phyloP scores from a whole-genome alignment of 179 eudicot species.

The Beta corolliflora region DNA sequence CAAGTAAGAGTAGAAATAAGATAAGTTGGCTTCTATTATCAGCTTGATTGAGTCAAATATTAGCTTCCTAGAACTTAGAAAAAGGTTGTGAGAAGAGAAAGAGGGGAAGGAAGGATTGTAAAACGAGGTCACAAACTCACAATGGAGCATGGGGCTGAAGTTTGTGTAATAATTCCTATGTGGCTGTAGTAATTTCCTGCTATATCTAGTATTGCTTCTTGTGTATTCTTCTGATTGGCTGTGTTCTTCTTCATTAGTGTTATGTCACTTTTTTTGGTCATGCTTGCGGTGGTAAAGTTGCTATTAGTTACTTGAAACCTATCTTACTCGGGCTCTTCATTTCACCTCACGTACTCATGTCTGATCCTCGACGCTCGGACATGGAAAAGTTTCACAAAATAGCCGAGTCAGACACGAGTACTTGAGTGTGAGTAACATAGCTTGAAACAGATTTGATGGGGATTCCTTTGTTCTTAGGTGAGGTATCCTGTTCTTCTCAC shows the following conservation, averaged over 20 bases:
- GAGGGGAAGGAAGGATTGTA: background rate
- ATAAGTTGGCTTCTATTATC: too few species aligned
- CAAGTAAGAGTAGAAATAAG: too few species aligned
- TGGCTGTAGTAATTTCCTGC: background rate
- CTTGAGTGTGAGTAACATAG: too few species aligned
- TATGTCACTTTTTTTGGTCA: background rate
- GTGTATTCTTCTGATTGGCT: background rate
- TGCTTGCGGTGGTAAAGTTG: slow-evolving; percentile 2
- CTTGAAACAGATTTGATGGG: background rate
- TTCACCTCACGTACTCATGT: too few species aligned
- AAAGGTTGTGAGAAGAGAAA: too few species aligned
- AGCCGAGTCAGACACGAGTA: too few species aligned
- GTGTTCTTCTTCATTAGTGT: background rate
- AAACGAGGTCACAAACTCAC: background rate
- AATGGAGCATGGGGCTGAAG: background rate
- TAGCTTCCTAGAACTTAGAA: too few species aligned
- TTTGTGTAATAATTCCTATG: background rate
- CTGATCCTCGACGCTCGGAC: too few species aligned
- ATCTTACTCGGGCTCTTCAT: too few species aligned
- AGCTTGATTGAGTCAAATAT: too few species aligned
- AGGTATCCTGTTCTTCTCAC: slow-evolving; percentile 98
- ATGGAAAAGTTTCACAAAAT: too few species aligned
- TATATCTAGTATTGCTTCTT: background rate
- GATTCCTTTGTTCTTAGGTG: slow-evolving; percentile 52
- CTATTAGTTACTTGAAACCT: background rate